phyloP scores from a whole-genome alignment of 2,329 filamentous ascomycete genomes.

The Penicillium sp. region DNA sequence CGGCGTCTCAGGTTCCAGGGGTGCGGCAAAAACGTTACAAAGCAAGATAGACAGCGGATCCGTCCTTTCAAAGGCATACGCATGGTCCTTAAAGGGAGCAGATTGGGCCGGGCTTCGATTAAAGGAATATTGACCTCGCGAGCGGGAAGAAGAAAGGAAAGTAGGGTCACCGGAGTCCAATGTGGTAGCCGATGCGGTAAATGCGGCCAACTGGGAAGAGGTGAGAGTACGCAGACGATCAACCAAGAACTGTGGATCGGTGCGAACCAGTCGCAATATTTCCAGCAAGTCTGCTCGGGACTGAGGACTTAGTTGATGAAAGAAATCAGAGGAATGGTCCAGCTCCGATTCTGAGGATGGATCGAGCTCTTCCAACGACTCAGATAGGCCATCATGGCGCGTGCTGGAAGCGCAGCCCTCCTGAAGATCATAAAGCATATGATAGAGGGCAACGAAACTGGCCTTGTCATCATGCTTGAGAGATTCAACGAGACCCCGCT shows the following conservation, averaged over 20 bases:
- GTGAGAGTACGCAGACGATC: slow-evolving; percentile 74
- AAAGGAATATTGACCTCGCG: slow-evolving; percentile 36
- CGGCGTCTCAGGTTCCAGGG: slow-evolving; percentile 72
- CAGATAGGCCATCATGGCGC: slow-evolving; percentile 35
- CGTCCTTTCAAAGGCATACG: slow-evolving; percentile 83
- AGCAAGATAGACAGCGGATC: slow-evolving; percentile 81
- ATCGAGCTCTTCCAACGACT: slow-evolving; percentile 34
- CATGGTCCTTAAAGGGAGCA: slow-evolving; percentile 69
- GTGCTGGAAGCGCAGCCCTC: slow-evolving; percentile 40
- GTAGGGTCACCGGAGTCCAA: slow-evolving; percentile 81
- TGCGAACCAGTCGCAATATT: slow-evolving; percentile 78
- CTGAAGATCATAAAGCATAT: slow-evolving; percentile 45
- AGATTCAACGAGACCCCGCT: slow-evolving; percentile 46
- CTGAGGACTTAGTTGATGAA: slow-evolving; percentile 68
- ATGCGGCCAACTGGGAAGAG: slow-evolving; percentile 69
- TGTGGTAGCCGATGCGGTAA: slow-evolving; percentile 74
- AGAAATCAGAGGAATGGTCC: slow-evolving; percentile 38
- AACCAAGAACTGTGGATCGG: slow-evolving; percentile 83
- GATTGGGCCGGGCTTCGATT: slow-evolving; percentile 43
- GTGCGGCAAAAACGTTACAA: slow-evolving; percentile 86
- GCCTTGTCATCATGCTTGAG: slow-evolving; percentile 47
- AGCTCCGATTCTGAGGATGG: slow-evolving; percentile 39
- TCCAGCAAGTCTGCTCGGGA: slow-evolving; percentile 72
- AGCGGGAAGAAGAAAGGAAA: slow-evolving; percentile 62
- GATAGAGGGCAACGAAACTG: slow-evolving; percentile 45